Evolutionary conservation across 176 grass and related monocot species (phyloP).

Genomic region (Luzula sylvatica): DNA sequence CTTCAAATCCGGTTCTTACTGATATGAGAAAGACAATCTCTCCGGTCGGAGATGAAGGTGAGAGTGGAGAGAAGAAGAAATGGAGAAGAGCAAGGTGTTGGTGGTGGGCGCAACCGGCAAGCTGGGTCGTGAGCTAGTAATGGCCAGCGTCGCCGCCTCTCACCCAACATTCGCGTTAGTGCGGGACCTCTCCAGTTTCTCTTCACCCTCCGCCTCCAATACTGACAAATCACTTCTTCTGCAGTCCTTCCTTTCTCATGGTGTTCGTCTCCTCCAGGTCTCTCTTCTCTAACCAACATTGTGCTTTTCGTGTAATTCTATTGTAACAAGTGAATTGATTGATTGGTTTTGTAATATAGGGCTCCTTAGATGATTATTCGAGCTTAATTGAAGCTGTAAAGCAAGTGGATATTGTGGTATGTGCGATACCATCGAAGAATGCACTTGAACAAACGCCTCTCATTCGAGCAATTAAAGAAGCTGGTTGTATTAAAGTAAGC

Average conservation of each 20-base stretch:
- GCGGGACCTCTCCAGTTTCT: conserved; percentile 30
- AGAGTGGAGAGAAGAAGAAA: neutral
- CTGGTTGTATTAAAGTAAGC: conserved; percentile 67
- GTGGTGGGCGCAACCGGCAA: conserved; percentile 72
- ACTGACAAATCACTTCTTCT: conserved; percentile 21
- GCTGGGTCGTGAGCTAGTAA: conserved; percentile 44
- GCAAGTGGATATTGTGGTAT: conserved; percentile 77
- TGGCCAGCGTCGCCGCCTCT: conserved; percentile 45
- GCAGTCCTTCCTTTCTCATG: conserved; percentile 39
- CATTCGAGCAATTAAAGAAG: conserved; percentile 76
- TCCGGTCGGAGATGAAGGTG: too few relatives aligned
- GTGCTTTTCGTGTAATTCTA: neutral
- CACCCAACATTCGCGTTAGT: conserved; percentile 64
- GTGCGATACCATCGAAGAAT: conserved; percentile 56
- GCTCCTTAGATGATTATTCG: conserved; percentile 55
- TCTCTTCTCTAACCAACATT: neutral
- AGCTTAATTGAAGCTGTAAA: conserved; percentile 58
- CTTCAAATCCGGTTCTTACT: too few relatives aligned
- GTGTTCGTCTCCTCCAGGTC: conserved; percentile 50
- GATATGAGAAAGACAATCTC: too few relatives aligned
- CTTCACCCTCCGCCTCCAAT: neutral
- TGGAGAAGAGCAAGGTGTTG: conserved; percentile 49
- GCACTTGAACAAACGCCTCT: conserved; percentile 61
- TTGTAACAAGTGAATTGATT: neutral
- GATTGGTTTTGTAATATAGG: conserved; percentile 21